Percentiles rank a stretch among this genome's conserved stretches.
Conservation (phyloP, 345 rosid genomes). For the Salix viminalis region DNA sequence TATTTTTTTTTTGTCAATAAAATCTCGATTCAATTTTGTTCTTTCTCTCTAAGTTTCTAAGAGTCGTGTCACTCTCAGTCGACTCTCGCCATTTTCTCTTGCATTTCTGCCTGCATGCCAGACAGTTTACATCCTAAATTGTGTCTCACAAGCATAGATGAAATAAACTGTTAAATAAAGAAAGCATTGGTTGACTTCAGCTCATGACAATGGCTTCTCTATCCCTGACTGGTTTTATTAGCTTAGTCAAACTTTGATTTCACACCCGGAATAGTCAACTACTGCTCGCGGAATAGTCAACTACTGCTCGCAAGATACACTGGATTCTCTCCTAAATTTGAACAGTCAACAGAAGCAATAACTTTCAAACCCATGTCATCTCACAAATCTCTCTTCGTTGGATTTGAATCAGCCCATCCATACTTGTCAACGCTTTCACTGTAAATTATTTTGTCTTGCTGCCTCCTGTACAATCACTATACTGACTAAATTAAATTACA, state of each 20-base stretch:
- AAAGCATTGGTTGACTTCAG: no score
- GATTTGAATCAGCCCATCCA: no score
- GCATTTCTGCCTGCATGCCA: background rate
- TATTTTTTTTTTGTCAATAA: constrained; percentile 4
- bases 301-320: background rate
- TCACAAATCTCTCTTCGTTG: no score
- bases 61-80: background rate
- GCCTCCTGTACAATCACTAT: no score
- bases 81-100: background rate
- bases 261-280: background rate
- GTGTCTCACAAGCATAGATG: no score
- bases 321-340: background rate
- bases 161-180: no score
- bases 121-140: background rate
- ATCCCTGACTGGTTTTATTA: no score
- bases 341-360: background rate
- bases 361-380: background rate
- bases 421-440: no score
- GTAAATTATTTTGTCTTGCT: no score
- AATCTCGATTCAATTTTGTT: constrained; percentile 2
- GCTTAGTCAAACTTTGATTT: no score
- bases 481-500: no score
- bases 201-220: no score
- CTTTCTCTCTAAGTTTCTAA: background rate
- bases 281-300: background rate